Base-by-base conservation (phyloP, 169 alveolate species). In the Cryptosporidium bovis region DNA sequence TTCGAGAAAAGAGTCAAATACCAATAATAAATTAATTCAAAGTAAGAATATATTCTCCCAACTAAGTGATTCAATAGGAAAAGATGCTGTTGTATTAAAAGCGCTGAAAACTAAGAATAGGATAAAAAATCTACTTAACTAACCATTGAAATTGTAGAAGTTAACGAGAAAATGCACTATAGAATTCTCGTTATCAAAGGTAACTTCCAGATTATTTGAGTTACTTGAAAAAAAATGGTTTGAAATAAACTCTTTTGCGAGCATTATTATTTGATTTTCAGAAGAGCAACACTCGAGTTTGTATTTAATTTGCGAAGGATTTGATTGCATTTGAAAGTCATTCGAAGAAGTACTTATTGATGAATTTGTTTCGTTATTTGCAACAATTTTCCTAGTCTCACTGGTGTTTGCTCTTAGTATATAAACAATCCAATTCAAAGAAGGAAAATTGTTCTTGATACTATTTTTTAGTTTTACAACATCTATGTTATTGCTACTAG, bases 81-180 rank as follows among this genome's bases (percentile, higher is more conserved):
- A 33, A 62, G 87, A 77, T 77, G 69, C 87, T 10, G 50, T 77
- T 27, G 71, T 77, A 56, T 36, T 77, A 48, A 77, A 77, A 34
- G 87, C 87, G 5, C 40, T 77, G 51, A 56, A 62, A 60, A 77
- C 87, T 46, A 77, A 71, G 8, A 60, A 60, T 77, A 36, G 87
- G 56, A 77, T 77, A 27, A 77, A 77, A 48, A 58, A 77, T 62
- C 64, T 77, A 48, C 40, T 77, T 77, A 62, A 77, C 44, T 56
- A 77, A 50, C 46, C 44, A 77, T 62, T 62, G 20, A 60, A 24
- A 24, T 53, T 44, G 46, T 77, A 77, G 36, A 60, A 77, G 7
- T 62, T 62, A 1, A 62, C 20, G 51, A 77, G 31, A 77, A 77
- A 77, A 20, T 77, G 77, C 8, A 77, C 65, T 29, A 60, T 1